Evolutionary conservation across 768 basidiomycete genomes (phyloP).

Genomic region (Jaapia argillacea): DNA sequence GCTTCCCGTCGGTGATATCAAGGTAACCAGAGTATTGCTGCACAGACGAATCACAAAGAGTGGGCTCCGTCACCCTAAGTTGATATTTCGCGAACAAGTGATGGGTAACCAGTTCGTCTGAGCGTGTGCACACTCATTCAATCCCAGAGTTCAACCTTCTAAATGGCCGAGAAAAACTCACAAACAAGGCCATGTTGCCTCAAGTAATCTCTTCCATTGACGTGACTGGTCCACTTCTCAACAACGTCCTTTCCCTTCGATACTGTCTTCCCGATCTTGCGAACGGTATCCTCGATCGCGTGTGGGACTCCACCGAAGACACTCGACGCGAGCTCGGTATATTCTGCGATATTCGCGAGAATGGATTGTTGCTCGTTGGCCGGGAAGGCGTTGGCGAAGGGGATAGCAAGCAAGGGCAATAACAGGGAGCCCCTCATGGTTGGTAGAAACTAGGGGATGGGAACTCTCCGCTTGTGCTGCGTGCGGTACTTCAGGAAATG

Average conservation of each 20-base stretch:
- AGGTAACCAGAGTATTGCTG: slow-evolving; percentile 49
- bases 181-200: neutral
- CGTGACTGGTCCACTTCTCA: neutral
- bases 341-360: neutral
- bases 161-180: neutral
- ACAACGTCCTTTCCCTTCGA: neutral
- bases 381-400: neutral
- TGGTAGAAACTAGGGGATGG: no score
- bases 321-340: neutral
- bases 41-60: slow-evolving; percentile 39
- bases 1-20: slow-evolving; percentile 42
- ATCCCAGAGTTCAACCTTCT: neutral
- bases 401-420: neutral
- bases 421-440: neutral
- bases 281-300: neutral
- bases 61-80: slow-evolving; percentile 30
- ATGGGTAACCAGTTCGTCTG: slow-evolving; percentile 31
- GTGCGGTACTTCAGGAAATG: no score
- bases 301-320: neutral
- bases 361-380: neutral
- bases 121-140: neutral
- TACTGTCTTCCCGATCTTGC: neutral
- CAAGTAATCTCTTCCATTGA: neutral
- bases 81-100: slow-evolving; percentile 25
- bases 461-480: no score